These are phyloP conservation scores for Blastobotrys robertii DNA, from an alignment of 805 yeast species.

Conservation along the genomic window DNA sequence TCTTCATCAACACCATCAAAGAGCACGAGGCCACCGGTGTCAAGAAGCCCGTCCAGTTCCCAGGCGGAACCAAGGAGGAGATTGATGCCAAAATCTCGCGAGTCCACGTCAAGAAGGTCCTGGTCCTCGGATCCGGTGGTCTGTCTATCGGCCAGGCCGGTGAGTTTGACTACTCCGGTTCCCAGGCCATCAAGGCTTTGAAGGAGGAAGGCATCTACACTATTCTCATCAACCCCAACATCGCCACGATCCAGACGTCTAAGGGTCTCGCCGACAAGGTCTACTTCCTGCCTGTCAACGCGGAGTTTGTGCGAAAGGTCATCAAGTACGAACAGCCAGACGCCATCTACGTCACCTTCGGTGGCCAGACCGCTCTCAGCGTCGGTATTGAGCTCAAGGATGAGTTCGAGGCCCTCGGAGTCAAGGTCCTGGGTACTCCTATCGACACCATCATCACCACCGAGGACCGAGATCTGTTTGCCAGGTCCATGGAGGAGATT, in stretches of 20 bases:
- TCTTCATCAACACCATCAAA: constrained; percentile 72
- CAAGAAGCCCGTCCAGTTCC: constrained; percentile 72
- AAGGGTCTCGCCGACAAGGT: constrained; percentile 97
- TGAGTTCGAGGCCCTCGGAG: constrained; percentile 86
- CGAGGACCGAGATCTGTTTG: constrained; percentile 95
- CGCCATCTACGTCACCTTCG: constrained; percentile 93
- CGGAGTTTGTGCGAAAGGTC: constrained; percentile 94
- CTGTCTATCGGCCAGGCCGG: constrained; percentile 98
- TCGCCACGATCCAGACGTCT: constrained; percentile 97
- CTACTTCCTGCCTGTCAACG: constrained; percentile 93
- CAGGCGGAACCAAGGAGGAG: constrained; percentile 75
- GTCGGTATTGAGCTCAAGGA: constrained; percentile 95
- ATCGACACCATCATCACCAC: constrained; percentile 94
- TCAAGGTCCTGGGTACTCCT: constrained; percentile 91
- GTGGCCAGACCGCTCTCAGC: constrained; percentile 96
- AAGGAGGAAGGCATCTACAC: constrained; percentile 98
- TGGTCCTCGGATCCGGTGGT: constrained; percentile 97
- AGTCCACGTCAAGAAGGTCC: constrained; percentile 79
- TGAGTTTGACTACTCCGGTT: constrained; percentile 97
- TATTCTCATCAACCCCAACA: constrained; percentile 90
- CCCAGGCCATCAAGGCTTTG: constrained; percentile 97
- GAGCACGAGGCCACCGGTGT: constrained; percentile 38
- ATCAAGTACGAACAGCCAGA: constrained; percentile 93
- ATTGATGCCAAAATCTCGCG: constrained; percentile 69
- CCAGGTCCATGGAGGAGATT: constrained; percentile 90